Evolutionary conservation across 202 grass and related monocot species (phyloP).

Genomic region (Carex sylvatica): DNA sequence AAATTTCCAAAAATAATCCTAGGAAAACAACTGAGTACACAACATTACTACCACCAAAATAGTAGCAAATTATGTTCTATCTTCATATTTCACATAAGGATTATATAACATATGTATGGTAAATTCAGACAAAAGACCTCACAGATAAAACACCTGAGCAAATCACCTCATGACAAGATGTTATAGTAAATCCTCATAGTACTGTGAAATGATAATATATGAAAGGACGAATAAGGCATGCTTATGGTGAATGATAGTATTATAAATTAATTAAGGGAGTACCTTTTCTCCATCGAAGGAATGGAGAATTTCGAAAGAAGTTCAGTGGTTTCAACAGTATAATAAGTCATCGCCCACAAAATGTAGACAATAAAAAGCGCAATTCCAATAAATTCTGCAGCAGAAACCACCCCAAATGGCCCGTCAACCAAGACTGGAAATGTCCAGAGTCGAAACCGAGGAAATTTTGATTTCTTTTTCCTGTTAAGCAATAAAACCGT

Average conservation of each 20-base stretch:
- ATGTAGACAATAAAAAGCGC: conserved; percentile 56
- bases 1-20: not conserved
- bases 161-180: not conserved
- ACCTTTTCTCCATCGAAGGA: conserved; percentile 39
- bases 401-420: conserved; percentile 84
- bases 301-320: conserved; percentile 33
- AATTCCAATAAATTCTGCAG: conserved; percentile 83
- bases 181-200: not conserved
- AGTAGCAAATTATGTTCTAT: not conserved
- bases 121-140: not conserved
- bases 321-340: conserved; percentile 34
- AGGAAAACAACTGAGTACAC: not conserved
- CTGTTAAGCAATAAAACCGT: conserved; percentile 30
- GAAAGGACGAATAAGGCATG: not conserved
- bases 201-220: not conserved
- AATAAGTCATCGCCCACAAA: conserved; percentile 62
- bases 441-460: conserved; percentile 83
- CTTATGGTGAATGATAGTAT: not conserved
- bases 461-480: conserved; percentile 56
- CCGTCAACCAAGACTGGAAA: conserved; percentile 79
- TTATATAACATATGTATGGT: not conserved
- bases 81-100: not conserved
- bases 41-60: not conserved
- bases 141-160: not conserved
- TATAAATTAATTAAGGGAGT: conserved; percentile 20